Conservation (phyloP, 805 yeast species). For the Candida taoyuanica region DNA sequence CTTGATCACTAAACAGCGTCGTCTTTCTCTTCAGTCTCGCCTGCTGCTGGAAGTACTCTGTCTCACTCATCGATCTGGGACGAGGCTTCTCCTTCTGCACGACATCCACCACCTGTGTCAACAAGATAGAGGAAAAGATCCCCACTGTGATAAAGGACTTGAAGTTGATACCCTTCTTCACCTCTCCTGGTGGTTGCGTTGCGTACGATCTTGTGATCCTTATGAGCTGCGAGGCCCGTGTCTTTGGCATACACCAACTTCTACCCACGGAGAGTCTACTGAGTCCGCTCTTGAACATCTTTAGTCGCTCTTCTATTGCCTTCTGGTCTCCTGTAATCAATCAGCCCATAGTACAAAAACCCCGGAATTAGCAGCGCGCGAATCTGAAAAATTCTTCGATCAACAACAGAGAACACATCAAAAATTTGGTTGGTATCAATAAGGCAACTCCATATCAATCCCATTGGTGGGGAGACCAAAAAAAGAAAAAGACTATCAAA, state of each 20-base stretch:
- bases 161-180: constrained; percentile 33
- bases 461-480: not conserved
- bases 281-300: not conserved
- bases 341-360: not conserved
- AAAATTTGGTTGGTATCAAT: no score
- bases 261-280: not conserved
- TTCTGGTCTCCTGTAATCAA: no score
- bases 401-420: no score
- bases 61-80: constrained; percentile 29
- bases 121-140: constrained; percentile 40
- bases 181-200: constrained; percentile 7
- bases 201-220: constrained; percentile 9
- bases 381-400: constrained; percentile 8
- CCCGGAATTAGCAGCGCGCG: constrained; percentile 1
- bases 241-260: not conserved
- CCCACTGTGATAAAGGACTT: constrained; percentile 39
- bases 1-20: constrained; percentile 37
- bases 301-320: no score
- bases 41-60: constrained; percentile 39
- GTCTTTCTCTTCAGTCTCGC: constrained; percentile 49
- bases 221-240: not conserved
- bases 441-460: not conserved
- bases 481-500: constrained; percentile 1
- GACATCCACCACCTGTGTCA: constrained; percentile 35
- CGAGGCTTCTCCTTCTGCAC: constrained; percentile 32